Evolutionary conservation across 1,284 basidiomycete species (phyloP).

Genomic region (Trichosporon sp.): DNA sequence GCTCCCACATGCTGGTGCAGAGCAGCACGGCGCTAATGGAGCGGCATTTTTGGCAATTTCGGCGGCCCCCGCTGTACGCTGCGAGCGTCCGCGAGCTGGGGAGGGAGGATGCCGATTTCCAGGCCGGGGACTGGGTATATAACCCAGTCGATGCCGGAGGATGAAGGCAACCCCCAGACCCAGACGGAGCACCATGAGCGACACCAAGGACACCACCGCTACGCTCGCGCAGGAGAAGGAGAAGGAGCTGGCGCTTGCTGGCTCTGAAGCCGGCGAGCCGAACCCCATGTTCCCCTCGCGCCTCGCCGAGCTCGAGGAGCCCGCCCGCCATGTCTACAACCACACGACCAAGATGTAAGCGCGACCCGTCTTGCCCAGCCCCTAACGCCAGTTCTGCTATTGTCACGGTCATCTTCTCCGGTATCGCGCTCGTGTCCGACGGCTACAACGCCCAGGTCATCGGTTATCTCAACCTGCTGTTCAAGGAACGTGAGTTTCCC

Average conservation of each 20-base stretch:
- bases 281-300: not conserved
- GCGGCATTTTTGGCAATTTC: not conserved
- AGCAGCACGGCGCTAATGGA: not conserved
- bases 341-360: conserved; percentile 16
- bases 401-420: conserved; percentile 24
- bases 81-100: no score
- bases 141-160: not conserved
- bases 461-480: conserved; percentile 17
- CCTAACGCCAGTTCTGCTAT: conserved; percentile 8
- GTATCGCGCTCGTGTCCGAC: conserved; percentile 30
- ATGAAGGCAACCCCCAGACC: not conserved
- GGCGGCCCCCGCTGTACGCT: no score
- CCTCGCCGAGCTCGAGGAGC: conserved; percentile 16
- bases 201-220: not conserved
- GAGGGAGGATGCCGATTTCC: no score
- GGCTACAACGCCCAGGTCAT: conserved; percentile 33
- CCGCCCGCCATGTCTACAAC: conserved; percentile 14
- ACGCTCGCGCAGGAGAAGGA: not conserved
- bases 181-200: not conserved
- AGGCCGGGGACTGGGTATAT: not conserved
- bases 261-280: not conserved
- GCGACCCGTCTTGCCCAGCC: not conserved
- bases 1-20: not conserved
- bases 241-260: not conserved
- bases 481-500: conserved; percentile 13